Base-by-base conservation (phyloP, 306 rosid genomes). In the Rosa chinensis region DNA sequence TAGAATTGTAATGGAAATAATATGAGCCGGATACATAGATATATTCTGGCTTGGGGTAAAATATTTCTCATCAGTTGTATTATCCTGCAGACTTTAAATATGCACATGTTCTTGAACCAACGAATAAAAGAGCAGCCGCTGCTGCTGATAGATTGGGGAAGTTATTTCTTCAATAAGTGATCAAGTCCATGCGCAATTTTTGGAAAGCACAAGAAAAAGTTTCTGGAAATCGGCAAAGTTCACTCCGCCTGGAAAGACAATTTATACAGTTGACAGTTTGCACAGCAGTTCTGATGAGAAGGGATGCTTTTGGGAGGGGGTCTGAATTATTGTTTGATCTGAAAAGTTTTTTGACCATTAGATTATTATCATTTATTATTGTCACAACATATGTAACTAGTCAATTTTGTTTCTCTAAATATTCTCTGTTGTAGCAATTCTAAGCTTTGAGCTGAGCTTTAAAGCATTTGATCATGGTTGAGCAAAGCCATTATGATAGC, bases 81-180 rank as follows among this genome's bases (percentile, higher is more conserved):
- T 74, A 74, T 8, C 21, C 43, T 89, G 86, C 93, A 96, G 99
- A 96, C 86, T 96, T 87, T 76, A 90, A 77, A 55, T 79, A 90
- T 67, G 97, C 97, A 40, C 97, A 90, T 77, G 98, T 96, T 32
- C 99, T 96, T 40, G 99, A 96, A 88, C 99, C 99, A 66, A 96
- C 98, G 44, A 96, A 96, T 83, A 96, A 91, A 90, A 88, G 98
- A 88, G 99, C 99, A 63, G 80, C 98, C 9, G 10, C 73, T 32
- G 80, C 98, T 75, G 93, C 88, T n/a, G 94, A 96, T 47, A 90
- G 87, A 70, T 84, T 96, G 83, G 88, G 90, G 91, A 90, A 86
- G 85, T 45, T 96, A 66, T 96, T 90, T 5, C 35, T 21, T 89
- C 92, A 18, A 82, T 81, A 92, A 88, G 83, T 45, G 59, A 68